Conservation (phyloP, 2,329 filamentous ascomycete genomes). For the Myriosclerotinia duriaeana region DNA sequence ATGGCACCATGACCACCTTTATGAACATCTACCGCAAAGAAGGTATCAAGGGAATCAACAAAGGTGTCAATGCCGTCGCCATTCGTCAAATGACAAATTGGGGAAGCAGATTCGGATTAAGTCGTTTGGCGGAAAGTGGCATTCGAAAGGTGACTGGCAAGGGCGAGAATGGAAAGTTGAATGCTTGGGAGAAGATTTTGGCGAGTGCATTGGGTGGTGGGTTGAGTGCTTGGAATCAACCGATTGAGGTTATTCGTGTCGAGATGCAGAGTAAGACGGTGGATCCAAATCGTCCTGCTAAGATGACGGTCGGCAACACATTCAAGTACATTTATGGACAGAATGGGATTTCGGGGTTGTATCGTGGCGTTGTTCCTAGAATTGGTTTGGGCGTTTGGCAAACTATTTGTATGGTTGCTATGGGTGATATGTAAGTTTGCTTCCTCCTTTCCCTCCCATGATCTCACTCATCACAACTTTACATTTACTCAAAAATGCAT, state of each 20-base stretch:
- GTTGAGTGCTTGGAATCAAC: slow-evolving; percentile 97
- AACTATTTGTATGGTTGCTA: slow-evolving; percentile 98
- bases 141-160: slow-evolving; percentile 81
- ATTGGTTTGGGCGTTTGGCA: slow-evolving; percentile 98
- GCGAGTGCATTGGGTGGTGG: slow-evolving; percentile 88
- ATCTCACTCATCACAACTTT: not conserved
- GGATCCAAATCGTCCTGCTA: slow-evolving; percentile 97
- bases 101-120: slow-evolving; percentile 93
- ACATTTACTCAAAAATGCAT: not conserved
- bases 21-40: slow-evolving; percentile 95
- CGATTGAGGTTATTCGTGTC: slow-evolving; percentile 98
- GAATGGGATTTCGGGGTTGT: slow-evolving; percentile 88
- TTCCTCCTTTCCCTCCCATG: slow-evolving; percentile 19
- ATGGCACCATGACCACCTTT: slow-evolving; percentile 91
- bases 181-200: slow-evolving; percentile 80
- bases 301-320: slow-evolving; percentile 92
- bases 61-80: slow-evolving; percentile 96
- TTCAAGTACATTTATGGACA: slow-evolving; percentile 83
- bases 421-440: slow-evolving; percentile 84
- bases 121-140: slow-evolving; percentile 82
- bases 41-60: slow-evolving; percentile 95
- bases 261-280: slow-evolving; percentile 99
- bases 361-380: slow-evolving; percentile 91
- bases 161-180: slow-evolving; percentile 74
- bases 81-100: slow-evolving; percentile 99